A percentile compares a stretch with the other conserved stretches of the same genome.
Evolutionary conservation across 1,139 yeast genomes (phyloP).

Genomic region (Sugiyamaella japonica): DNA sequence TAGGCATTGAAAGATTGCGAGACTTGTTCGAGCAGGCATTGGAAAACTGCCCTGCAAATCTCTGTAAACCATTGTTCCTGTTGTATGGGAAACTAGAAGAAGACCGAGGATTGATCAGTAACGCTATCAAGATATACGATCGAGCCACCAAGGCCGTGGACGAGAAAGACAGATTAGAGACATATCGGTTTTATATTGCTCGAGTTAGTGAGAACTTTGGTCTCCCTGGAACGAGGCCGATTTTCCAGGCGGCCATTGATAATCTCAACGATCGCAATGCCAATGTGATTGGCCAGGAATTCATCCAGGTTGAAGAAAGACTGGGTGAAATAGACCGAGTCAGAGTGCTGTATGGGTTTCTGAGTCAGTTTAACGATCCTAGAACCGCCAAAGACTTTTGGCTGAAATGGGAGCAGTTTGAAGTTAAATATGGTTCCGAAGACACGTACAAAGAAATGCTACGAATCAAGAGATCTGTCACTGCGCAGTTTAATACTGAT

Average conservation of each 20-base stretch:
- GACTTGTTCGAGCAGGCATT: constrained; percentile 72
- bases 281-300: constrained; percentile 40
- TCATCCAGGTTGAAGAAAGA: constrained; percentile 51
- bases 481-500: constrained; percentile 44
- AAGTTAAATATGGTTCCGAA: constrained; percentile 68
- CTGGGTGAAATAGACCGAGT: constrained; percentile 57
- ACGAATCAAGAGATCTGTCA: constrained; percentile 57
- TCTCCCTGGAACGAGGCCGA: constrained; percentile 41
- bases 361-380: constrained; percentile 51
- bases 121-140: constrained; percentile 47
- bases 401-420: constrained; percentile 74
- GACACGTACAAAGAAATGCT: constrained; percentile 74
- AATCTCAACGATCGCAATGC: constrained; percentile 43
- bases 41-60: constrained; percentile 50
- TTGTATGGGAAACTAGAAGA: constrained; percentile 66
- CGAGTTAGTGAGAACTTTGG: constrained; percentile 42
- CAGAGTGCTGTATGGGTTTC: constrained; percentile 56
- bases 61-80: constrained; percentile 51
- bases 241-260: constrained; percentile 49
- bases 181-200: constrained; percentile 41
- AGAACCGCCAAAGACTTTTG: constrained; percentile 46
- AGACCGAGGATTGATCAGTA: constrained; percentile 47
- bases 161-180: constrained; percentile 39
- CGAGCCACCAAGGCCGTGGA: constrained; percentile 45
- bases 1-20: constrained; percentile 59